Evolutionary conservation across 495 filamentous ascomycete genomes (phyloP).

Genomic region (Immersiella caudata): DNA sequence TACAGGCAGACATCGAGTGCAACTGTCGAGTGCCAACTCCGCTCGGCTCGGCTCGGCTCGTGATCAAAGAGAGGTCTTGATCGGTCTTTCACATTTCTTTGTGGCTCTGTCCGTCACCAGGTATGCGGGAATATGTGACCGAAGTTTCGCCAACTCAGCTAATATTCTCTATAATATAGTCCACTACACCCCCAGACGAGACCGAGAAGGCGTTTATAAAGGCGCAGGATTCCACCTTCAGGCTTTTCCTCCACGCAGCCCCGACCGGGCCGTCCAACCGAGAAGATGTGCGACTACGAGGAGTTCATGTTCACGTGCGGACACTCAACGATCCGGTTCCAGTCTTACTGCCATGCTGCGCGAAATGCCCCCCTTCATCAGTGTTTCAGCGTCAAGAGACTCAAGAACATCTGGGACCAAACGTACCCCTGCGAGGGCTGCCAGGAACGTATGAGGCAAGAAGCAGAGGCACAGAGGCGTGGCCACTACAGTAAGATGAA

Average conservation of each 20-base stretch:
- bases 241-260: background rate
- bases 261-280: background rate
- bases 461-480: constrained; percentile 15
- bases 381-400: constrained; percentile 63
- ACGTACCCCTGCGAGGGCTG: constrained; percentile 49
- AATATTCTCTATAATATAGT: too few species aligned
- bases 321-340: constrained; percentile 56
- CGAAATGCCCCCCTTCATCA: constrained; percentile 66
- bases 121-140: background rate
- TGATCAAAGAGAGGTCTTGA: background rate
- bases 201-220: background rate
- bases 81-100: background rate
- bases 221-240: background rate
- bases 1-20: background rate
- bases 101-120: background rate
- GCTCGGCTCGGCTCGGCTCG: background rate
- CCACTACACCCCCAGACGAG: background rate
- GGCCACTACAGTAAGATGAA: background rate
- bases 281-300: constrained; percentile 67
- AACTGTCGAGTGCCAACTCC: background rate
- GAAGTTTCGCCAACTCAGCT: too few species aligned
- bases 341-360: constrained; percentile 70
- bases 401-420: constrained; percentile 59
- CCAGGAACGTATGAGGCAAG: background rate
- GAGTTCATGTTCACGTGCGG: constrained; percentile 63